A percentile compares a stretch with the other conserved stretches of the same genome.
Evolutionary conservation across 2,329 filamentous ascomycete genomes (phyloP).

Genomic region (Nigrospora sphaerica): DNA sequence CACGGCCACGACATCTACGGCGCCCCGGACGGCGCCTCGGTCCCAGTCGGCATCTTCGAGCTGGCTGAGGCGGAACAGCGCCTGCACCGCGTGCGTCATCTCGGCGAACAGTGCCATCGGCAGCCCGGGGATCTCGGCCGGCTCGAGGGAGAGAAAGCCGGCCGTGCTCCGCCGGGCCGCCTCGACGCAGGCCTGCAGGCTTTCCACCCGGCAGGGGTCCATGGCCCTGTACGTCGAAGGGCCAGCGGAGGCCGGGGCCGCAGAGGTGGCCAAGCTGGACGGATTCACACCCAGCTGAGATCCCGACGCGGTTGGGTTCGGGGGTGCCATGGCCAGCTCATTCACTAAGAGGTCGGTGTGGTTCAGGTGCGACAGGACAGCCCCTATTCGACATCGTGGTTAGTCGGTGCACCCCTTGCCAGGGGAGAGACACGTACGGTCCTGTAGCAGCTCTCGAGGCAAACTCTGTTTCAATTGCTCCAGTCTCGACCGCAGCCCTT

Average conservation of each 20-base stretch:
- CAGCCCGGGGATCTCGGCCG: background rate
- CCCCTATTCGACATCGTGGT: background rate
- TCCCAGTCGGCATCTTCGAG: background rate
- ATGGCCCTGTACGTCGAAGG: background rate
- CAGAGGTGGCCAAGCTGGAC: background rate
- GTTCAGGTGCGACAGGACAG: background rate
- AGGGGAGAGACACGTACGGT: background rate
- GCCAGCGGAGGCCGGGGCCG: background rate
- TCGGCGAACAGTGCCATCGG: background rate
- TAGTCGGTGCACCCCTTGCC: background rate
- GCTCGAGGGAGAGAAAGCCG: background rate
- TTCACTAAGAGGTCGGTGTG: background rate
- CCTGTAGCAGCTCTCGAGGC: background rate
- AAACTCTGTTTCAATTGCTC: background rate
- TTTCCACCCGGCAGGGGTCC: background rate
- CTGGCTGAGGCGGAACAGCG: background rate
- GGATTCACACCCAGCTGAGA: background rate
- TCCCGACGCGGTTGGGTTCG: background rate
- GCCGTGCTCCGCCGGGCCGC: background rate
- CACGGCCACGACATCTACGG: background rate
- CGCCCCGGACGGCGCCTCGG: background rate
- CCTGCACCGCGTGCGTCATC: background rate
- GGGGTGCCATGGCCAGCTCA: background rate
- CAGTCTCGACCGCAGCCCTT: background rate
- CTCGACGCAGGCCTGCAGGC: background rate